Conservation (phyloP, 441 rosid species). For the Eruca vesicaria region DNA sequence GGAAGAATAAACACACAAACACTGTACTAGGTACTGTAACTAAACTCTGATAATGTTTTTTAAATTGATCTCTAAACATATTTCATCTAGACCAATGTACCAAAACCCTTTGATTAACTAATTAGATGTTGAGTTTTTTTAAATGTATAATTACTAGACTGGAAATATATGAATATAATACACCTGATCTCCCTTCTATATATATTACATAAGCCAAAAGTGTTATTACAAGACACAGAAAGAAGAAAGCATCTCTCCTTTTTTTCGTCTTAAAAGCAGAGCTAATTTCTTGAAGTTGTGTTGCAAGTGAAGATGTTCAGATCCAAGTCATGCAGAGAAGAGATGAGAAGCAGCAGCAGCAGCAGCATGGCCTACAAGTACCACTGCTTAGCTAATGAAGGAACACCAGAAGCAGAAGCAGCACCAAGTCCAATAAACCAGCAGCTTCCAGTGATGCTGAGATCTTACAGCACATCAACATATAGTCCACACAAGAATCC, state of each 20-base stretch:
- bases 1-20: conserved; percentile 4
- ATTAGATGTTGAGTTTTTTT: neutral
- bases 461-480: conserved; percentile 70
- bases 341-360: conserved; percentile 46
- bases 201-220: neutral
- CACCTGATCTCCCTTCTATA: neutral
- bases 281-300: conserved; percentile 5
- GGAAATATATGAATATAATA: too few relatives aligned
- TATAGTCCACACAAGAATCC: conserved; percentile 36
- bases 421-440: conserved; percentile 38
- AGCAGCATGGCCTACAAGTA: conserved; percentile 38
- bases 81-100: neutral
- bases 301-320: conserved; percentile 58
- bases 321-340: conserved; percentile 76
- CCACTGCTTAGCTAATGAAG: conserved; percentile 33
- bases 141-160: too few relatives aligned
- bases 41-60: neutral
- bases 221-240: conserved; percentile 13
- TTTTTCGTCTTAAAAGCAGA: conserved; percentile 1
- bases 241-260: conserved; percentile 10
- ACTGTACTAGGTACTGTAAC: conserved; percentile 4
- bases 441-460: conserved; percentile 63
- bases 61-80: neutral
- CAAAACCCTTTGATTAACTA: neutral
- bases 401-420: neutral